Percentiles rank a stretch among this genome's conserved stretches.
These are phyloP conservation scores for Zizania latifolia DNA, from an alignment of 176 grass and related monocot species.

Conservation along the genomic window DNA sequence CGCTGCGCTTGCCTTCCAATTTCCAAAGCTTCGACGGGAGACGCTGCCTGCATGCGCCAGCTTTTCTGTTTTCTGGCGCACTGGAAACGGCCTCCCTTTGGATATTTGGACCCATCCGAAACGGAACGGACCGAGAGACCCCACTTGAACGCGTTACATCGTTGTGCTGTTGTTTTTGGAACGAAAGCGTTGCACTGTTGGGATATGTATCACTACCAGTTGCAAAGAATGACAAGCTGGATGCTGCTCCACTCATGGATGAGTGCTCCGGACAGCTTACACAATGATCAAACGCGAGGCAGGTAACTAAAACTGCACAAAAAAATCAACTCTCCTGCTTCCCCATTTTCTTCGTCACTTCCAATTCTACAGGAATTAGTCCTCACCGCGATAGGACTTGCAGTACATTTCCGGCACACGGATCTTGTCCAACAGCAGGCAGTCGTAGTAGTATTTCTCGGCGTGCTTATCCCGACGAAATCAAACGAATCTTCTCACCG, in stretches of 20 bases:
- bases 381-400: background rate
- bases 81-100: background rate
- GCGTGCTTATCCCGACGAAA: constrained; percentile 3
- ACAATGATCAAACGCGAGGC: too few relatives aligned
- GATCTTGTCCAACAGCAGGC: background rate
- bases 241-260: too few relatives aligned
- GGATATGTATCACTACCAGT: background rate
- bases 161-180: too few relatives aligned
- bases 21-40: too few relatives aligned
- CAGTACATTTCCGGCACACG: background rate
- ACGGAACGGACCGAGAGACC: background rate
- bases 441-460: too few relatives aligned
- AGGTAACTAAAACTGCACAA: background rate
- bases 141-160: background rate
- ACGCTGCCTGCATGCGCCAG: too few relatives aligned
- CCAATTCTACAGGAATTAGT: background rate
- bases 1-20: background rate
- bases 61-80: background rate
- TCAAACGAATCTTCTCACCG: background rate
- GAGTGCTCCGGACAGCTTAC: too few relatives aligned
- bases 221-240: background rate
- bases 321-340: background rate
- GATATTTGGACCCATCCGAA: too few relatives aligned
- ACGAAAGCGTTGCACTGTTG: background rate
- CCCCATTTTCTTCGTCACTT: background rate